Percentiles rank a stretch among this genome's conserved stretches.
Evolutionary conservation across 208 protist genomes (phyloP).

Genomic region (Borovskyia barvae): DNA sequence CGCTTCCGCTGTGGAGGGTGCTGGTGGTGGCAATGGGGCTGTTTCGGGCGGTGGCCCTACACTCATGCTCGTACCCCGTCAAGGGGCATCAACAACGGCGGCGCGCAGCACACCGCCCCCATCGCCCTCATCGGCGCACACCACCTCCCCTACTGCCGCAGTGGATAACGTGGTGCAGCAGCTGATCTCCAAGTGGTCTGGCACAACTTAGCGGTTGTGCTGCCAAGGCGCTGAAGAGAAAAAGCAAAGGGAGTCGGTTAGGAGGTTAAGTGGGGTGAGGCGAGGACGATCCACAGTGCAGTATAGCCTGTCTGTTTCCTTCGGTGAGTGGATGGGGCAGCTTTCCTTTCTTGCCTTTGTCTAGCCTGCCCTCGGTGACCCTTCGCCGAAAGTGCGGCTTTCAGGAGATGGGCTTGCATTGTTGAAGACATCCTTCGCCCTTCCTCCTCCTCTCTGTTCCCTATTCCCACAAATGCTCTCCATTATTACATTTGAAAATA

Average conservation of each 20-base stretch:
- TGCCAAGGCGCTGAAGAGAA: too few relatives aligned
- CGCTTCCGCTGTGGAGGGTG: not conserved
- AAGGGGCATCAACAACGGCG: not conserved
- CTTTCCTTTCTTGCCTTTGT: not conserved
- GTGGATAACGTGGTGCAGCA: conserved; percentile 12
- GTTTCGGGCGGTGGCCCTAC: conserved; percentile 5
- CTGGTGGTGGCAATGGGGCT: not conserved
- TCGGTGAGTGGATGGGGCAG: not conserved
- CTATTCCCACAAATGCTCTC: too few relatives aligned
- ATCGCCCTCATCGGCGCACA: not conserved
- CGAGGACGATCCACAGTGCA: too few relatives aligned
- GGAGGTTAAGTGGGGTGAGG: too few relatives aligned
- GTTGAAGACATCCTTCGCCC: too few relatives aligned
- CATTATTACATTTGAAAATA: too few relatives aligned
- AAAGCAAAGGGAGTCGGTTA: too few relatives aligned
- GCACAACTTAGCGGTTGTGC: conserved; percentile 8
- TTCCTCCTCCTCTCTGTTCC: too few relatives aligned
- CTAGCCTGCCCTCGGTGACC: too few relatives aligned
- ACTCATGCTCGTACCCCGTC: conserved; percentile 17
- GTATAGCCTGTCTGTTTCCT: too few relatives aligned
- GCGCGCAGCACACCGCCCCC: not conserved
- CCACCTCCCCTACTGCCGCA: not conserved
- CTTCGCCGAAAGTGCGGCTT: too few relatives aligned
- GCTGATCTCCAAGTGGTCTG: conserved; percentile 37
- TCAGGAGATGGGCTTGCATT: too few relatives aligned